Conservation (phyloP, 768 basidiomycete genomes). For the Chalciporus sphaerocephalus region DNA sequence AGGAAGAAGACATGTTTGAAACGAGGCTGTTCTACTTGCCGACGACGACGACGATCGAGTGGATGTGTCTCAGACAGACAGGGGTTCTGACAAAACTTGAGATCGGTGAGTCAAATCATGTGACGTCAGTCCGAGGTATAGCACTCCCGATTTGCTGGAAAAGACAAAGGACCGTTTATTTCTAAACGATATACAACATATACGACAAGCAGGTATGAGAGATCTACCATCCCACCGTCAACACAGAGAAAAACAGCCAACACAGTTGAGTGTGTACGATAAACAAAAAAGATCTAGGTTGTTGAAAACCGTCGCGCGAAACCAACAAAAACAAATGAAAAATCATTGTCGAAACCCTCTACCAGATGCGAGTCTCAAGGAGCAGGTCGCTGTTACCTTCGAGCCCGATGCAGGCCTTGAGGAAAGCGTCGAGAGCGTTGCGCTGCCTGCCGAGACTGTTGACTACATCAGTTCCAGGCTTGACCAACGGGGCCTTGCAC, state of each 20-base stretch:
- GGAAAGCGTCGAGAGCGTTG: conserved; percentile 87
- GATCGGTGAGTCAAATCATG: too few relatives aligned
- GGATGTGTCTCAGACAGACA: too few relatives aligned
- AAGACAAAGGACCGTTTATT: conserved; percentile 4
- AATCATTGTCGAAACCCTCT: conserved; percentile 22
- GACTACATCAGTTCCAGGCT: conserved; percentile 88
- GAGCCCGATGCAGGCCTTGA: conserved; percentile 90
- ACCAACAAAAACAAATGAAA: background rate
- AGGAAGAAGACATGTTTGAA: background rate
- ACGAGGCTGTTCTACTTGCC: too few relatives aligned
- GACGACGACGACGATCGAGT: too few relatives aligned
- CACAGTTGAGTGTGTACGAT: conserved; percentile 18
- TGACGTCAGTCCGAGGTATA: too few relatives aligned
- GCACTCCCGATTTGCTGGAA: too few relatives aligned
- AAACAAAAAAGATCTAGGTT: conserved; percentile 3
- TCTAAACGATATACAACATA: background rate
- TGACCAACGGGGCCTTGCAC: conserved; percentile 97
- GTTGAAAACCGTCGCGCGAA: conserved; percentile 19
- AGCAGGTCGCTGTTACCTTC: conserved; percentile 82
- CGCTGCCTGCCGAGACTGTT: conserved; percentile 95
- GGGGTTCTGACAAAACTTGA: too few relatives aligned
- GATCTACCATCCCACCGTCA: background rate
- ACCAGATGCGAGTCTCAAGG: conserved; percentile 87
- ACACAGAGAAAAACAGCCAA: background rate
- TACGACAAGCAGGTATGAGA: background rate